Conservation (phyloP, 306 rosid genomes). For the cucumber (Cucumis sativus) region DNA sequence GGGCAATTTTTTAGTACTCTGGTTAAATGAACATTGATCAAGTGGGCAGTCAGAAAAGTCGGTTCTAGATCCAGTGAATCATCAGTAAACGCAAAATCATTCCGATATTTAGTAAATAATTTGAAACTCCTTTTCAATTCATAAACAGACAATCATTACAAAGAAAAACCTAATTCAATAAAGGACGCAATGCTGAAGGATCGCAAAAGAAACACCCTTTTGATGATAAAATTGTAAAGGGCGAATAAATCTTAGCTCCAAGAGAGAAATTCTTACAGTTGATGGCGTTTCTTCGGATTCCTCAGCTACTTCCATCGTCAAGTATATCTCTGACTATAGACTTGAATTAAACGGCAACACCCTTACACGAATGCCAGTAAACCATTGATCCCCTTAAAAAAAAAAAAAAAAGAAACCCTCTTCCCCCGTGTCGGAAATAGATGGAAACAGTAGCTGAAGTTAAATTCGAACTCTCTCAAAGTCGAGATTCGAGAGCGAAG, state of each 20-base stretch:
- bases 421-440: background rate
- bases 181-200: background rate
- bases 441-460: background rate
- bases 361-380: background rate
- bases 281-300: slow-evolving; percentile 24
- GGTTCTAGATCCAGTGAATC: background rate
- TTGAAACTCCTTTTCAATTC: background rate
- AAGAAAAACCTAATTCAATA: slow-evolving; percentile 4
- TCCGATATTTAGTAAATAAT: background rate
- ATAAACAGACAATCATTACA: background rate
- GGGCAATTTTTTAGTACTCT: slow-evolving; percentile 47
- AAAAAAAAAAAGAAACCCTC: background rate
- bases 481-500: background rate
- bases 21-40: background rate
- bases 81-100: background rate
- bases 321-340: background rate
- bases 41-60: background rate
- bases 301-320: slow-evolving; percentile 30
- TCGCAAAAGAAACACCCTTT: background rate
- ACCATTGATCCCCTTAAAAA: background rate
- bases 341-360: background rate
- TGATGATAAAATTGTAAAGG: background rate
- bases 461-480: background rate
- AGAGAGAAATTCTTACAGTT: slow-evolving; percentile 16
- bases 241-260: background rate